Percentiles rank a stretch among this genome's conserved stretches.
phyloP scores from a whole-genome alignment of 2,329 filamentous ascomycete genomes.

The Penicillium brasilianum region DNA sequence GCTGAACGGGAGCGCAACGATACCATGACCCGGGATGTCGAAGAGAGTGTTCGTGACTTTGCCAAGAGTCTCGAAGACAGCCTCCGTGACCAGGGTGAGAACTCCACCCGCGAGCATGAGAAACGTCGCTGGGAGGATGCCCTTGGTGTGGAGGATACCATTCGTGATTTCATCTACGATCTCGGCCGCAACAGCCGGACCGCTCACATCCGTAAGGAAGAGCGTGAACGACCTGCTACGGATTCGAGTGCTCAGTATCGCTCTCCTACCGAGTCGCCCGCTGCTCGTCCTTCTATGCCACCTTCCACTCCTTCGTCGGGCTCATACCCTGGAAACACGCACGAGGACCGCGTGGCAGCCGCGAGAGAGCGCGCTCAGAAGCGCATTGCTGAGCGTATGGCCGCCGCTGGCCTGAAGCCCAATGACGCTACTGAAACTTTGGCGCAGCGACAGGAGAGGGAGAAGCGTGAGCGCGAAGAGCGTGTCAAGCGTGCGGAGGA shows the following conservation, averaged over 20 bases:
- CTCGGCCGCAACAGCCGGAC: constrained; percentile 84
- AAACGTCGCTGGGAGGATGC: constrained; percentile 93
- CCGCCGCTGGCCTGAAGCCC: constrained; percentile 87
- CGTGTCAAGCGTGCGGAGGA: constrained; percentile 89
- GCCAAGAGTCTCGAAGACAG: constrained; percentile 81
- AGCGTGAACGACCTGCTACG: constrained; percentile 59
- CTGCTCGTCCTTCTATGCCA: constrained; percentile 50
- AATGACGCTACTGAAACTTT: constrained; percentile 79
- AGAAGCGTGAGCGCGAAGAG: constrained; percentile 83
- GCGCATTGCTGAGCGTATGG: constrained; percentile 94
- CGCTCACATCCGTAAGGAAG: constrained; percentile 69
- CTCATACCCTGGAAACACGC: constrained; percentile 84
- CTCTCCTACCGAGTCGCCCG: constrained; percentile 49
- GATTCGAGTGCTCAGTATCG: constrained; percentile 56
- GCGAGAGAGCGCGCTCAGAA: constrained; percentile 97
- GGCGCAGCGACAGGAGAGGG: constrained; percentile 84
- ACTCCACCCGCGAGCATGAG: constrained; percentile 83
- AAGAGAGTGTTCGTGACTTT: constrained; percentile 93
- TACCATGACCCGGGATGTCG: constrained; percentile 93
- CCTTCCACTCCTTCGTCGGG: constrained; percentile 62
- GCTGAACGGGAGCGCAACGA: constrained; percentile 93
- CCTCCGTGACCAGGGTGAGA: constrained; percentile 79
- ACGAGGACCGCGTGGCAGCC: constrained; percentile 91
- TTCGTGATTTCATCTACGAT: constrained; percentile 97
- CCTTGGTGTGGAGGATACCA: constrained; percentile 92